Base-by-base conservation (phyloP, 1,284 basidiomycete species). In the Sphagnurus paluster region DNA sequence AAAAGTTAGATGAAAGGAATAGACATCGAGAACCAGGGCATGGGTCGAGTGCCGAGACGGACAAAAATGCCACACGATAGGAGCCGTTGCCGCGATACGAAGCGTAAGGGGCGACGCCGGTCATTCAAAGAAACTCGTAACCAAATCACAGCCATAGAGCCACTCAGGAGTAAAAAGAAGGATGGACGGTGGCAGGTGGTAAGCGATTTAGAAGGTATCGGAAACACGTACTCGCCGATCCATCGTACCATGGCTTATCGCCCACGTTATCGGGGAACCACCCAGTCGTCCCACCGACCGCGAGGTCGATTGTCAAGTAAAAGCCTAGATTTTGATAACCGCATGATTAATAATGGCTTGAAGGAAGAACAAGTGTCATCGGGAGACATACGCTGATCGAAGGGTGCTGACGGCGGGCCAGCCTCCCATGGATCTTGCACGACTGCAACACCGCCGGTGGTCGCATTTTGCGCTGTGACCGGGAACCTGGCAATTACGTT, bases 211-310 rank as follows among this genome's bases (percentile, higher is more conserved):
- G 13, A 44, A 34, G 7, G 21, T 20, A 16, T 32, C 32, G 34
- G 5, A 19, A 28, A 42, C 2, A 69, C 74, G 39, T 55, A 77
- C 75, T 76, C 33, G 52, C 54, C 19, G 78, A 81, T 14, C 72
- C 74, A 61, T 90, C 87, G 49, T 77, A 76, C 90, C 90, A 93
- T 33, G 85, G 82, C 66, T 93, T 93, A 24, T 70, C 72, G 28
- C 87, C 87, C 11, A 79, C 66, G 17, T 71, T 67, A 54, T 90
- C 87, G 1, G 84, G 84, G 77, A 93, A 93, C 84, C 84, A 92
- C 16, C 90, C 90, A 52, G 80, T 84, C 39, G 85, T 90, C 1
- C 88, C 87, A 0, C 91, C 91, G 2, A 76, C 88, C 0, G 86
- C 87, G 19, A 93, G 70, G 62, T 87, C 75, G 50, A 93, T 70